A percentile compares a stretch with the other conserved stretches of the same genome.
These are phyloP conservation scores for Rhynchospora pubera DNA, from an alignment of 176 grass and related monocot species.

Conservation along the genomic window DNA sequence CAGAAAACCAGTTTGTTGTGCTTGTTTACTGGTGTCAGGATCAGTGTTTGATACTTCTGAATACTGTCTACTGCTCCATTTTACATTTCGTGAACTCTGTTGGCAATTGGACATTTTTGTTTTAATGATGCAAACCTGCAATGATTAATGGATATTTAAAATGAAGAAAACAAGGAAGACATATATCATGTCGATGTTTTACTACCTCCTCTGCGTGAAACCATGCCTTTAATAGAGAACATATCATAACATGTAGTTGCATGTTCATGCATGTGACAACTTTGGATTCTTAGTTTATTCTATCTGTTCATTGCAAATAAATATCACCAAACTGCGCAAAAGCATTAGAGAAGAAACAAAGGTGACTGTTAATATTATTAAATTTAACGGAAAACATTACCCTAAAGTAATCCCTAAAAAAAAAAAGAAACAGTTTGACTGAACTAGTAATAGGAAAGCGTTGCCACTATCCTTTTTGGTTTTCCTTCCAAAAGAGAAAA, in stretches of 20 bases:
- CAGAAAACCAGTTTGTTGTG: not conserved
- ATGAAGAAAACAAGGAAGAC: not conserved
- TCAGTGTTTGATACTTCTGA: not conserved
- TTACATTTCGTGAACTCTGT: not conserved
- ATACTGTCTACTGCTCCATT: not conserved
- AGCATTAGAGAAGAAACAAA: no score
- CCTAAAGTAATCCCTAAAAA: no score
- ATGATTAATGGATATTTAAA: not conserved
- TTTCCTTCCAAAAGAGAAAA: not conserved
- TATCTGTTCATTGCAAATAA: not conserved
- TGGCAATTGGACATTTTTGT: not conserved
- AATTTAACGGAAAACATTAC: no score
- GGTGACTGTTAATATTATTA: no score
- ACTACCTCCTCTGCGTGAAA: no score
- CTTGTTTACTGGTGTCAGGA: no score
- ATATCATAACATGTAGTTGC: not conserved
- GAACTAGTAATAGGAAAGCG: not conserved
- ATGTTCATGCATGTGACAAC: not conserved
- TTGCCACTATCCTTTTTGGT: no score
- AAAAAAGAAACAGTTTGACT: not conserved
- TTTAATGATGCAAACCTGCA: not conserved
- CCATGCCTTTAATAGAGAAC: no score
- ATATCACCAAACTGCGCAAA: not conserved
- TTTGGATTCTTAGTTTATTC: no score
- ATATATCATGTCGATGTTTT: no score